phyloP scores from a whole-genome alignment of 1,284 basidiomycete genomes.

The Ustilago trichophora region DNA sequence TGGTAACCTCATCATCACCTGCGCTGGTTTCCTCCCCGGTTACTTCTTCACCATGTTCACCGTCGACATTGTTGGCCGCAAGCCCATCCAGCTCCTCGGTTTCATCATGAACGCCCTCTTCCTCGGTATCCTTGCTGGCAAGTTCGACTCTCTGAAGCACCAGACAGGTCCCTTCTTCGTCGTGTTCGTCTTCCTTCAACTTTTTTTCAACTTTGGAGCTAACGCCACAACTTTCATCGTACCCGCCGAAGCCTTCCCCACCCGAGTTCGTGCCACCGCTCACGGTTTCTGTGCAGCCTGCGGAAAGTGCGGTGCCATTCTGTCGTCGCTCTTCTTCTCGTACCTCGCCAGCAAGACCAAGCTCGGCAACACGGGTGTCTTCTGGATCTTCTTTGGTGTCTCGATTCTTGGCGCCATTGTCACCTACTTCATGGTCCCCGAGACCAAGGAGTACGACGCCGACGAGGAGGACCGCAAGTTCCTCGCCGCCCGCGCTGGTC shows the following conservation, averaged over 20 bases:
- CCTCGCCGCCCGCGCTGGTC: conserved; percentile 46
- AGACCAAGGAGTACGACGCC: conserved; percentile 61
- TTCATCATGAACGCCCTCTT: conserved; percentile 64
- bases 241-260: conserved; percentile 81
- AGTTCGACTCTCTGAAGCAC: conserved; percentile 52
- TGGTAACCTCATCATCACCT: conserved; percentile 65
- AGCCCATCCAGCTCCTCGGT: conserved; percentile 65
- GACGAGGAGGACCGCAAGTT: conserved; percentile 60
- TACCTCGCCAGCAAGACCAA: conserved; percentile 37
- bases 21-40: conserved; percentile 63
- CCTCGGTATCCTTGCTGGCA: conserved; percentile 65
- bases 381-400: conserved; percentile 64
- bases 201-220: conserved; percentile 71
- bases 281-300: conserved; percentile 69
- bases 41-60: conserved; percentile 63
- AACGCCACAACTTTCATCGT: conserved; percentile 83
- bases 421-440: conserved; percentile 52
- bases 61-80: conserved; percentile 62
- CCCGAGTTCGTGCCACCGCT: conserved; percentile 72
- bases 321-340: conserved; percentile 67
- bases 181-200: conserved; percentile 76
- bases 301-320: conserved; percentile 70
- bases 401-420: conserved; percentile 53
- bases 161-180: conserved; percentile 76
- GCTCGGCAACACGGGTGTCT: conserved; percentile 50